Percentiles rank a stretch among this genome's conserved stretches.
Evolutionary conservation across 805 yeast species (phyloP).

Genomic region (Wickerhamomyces hampshirensis): DNA sequence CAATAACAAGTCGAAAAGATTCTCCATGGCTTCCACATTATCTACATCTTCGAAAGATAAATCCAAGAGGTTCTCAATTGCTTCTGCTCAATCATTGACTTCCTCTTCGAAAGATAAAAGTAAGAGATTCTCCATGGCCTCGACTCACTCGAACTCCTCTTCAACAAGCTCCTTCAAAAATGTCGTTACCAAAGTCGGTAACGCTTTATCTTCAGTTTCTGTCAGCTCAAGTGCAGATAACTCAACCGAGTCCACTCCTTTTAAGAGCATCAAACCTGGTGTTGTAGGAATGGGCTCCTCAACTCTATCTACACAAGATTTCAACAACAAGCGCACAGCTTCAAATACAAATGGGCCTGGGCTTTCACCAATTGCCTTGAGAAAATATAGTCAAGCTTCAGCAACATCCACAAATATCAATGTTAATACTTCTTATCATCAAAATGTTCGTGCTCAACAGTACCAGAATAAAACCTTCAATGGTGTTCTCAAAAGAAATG

Average conservation of each 20-base stretch:
- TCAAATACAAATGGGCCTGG: slow-evolving; percentile 7
- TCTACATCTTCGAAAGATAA: slow-evolving; percentile 6
- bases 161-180: slow-evolving; percentile 20
- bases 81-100: slow-evolving; percentile 16
- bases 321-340: slow-evolving; percentile 6
- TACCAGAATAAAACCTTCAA: slow-evolving; percentile 11
- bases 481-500: neutral
- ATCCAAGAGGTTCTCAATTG: slow-evolving; percentile 20
- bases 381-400: slow-evolving; percentile 9
- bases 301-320: neutral
- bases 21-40: slow-evolving; percentile 9
- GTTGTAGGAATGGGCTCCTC: slow-evolving; percentile 17
- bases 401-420: slow-evolving; percentile 7
- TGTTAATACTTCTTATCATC: slow-evolving; percentile 9
- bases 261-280: slow-evolving; percentile 18
- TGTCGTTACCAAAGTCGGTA: slow-evolving; percentile 21
- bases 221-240: slow-evolving; percentile 15
- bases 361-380: slow-evolving; percentile 6
- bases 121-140: slow-evolving; percentile 20
- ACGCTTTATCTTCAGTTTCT: slow-evolving; percentile 22
- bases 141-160: slow-evolving; percentile 14
- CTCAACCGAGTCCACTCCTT: slow-evolving; percentile 20
- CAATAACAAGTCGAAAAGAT: slow-evolving; percentile 4
- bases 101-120: slow-evolving; percentile 12
- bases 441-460: slow-evolving; percentile 11